phyloP scores from a whole-genome alignment of 2,329 filamentous ascomycete genomes.

The Penicillium sp. region DNA sequence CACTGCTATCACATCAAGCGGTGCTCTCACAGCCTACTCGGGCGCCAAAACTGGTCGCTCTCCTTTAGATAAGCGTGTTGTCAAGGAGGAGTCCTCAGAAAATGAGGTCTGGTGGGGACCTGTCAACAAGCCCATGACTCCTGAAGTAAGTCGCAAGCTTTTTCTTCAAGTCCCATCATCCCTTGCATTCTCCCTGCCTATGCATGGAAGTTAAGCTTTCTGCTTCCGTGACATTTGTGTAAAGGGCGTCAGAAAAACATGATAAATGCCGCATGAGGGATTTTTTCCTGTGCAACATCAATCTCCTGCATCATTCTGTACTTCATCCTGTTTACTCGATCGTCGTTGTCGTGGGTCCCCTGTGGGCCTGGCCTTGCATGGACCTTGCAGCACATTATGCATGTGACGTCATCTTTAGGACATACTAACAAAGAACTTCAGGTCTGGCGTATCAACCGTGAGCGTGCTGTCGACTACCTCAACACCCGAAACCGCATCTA shows the following conservation, averaged over 20 bases:
- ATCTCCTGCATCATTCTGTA: background rate
- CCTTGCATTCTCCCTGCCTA: conserved; percentile 23
- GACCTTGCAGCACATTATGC: conserved; percentile 7
- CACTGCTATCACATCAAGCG: conserved; percentile 93
- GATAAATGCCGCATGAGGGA: conserved; percentile 26
- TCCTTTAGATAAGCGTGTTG: conserved; percentile 95
- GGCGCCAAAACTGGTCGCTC: conserved; percentile 98
- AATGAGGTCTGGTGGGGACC: conserved; percentile 98
- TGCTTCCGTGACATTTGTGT: background rate
- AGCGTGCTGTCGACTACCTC: conserved; percentile 97
- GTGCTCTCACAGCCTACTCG: conserved; percentile 95
- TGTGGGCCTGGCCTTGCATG: conserved; percentile 13
- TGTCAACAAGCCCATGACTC: conserved; percentile 98
- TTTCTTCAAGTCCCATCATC: conserved; percentile 15
- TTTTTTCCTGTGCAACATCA: conserved; percentile 16
- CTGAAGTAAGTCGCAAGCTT: conserved; percentile 73
- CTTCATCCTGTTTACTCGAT: background rate
- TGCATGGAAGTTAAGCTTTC: conserved; percentile 29
- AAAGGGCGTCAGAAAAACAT: background rate
- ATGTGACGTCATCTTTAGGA: conserved; percentile 38
- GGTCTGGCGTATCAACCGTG: conserved; percentile 99
- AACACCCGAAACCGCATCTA: conserved; percentile 99
- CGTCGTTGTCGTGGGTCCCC: conserved; percentile 11
- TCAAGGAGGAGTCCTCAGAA: conserved; percentile 86
- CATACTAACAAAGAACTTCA: conserved; percentile 47